A percentile compares a stretch with the other conserved stretches of the same genome.
phyloP scores from a whole-genome alignment of 75 land plant genomes.

The Gnetum montanum region DNA sequence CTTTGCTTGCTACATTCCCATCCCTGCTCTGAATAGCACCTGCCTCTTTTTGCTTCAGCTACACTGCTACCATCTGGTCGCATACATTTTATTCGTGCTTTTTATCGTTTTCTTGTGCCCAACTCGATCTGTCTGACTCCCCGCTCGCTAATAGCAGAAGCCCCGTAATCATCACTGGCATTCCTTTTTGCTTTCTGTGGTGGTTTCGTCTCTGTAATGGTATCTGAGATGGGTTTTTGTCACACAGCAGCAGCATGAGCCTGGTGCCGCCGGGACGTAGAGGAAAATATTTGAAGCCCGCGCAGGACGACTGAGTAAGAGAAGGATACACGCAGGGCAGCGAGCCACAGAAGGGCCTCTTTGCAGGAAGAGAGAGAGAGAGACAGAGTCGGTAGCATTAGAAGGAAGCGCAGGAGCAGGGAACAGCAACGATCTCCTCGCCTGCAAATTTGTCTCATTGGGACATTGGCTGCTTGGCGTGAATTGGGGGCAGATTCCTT shows the following conservation, averaged over 20 bases:
- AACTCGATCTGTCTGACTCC: no score
- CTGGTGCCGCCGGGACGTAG: no score
- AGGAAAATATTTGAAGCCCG: not conserved
- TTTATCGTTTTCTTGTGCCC: no score
- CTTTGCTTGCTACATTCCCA: not conserved
- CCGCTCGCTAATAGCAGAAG: not conserved
- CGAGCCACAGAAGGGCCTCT: not conserved
- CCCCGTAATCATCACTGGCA: not conserved
- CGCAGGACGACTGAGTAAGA: not conserved
- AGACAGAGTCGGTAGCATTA: not conserved
- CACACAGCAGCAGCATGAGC: no score
- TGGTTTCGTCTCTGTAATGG: not conserved
- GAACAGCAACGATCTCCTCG: not conserved
- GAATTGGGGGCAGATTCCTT: slow-evolving; percentile 7
- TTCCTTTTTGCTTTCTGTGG: not conserved
- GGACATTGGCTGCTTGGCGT: not conserved
- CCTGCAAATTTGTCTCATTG: not conserved
- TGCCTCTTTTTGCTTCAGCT: not conserved
- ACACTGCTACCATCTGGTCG: not conserved
- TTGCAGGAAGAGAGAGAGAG: not conserved
- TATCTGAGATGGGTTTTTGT: no score
- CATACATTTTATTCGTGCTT: no score
- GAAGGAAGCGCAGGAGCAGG: not conserved
- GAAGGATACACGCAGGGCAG: not conserved
- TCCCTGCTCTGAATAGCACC: not conserved